Evolutionary conservation across 176 grass and related monocot species (phyloP).

Genomic region (Bolboschoenus planiculmis): DNA sequence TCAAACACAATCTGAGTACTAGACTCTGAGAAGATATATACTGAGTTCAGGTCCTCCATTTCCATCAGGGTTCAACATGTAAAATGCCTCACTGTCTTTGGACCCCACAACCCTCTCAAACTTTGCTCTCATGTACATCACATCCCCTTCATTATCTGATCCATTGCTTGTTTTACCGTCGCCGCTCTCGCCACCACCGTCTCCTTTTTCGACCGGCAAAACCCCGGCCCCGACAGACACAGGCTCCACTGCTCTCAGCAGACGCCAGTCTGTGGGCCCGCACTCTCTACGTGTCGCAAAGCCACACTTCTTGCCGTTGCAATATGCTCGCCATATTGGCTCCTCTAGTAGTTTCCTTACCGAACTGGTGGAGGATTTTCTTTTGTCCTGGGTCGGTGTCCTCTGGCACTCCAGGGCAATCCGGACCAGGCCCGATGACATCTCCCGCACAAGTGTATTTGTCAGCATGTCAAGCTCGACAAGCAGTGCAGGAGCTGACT

Average conservation of each 20-base stretch:
- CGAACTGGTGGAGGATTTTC: slow-evolving; percentile 16
- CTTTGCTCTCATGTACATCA: slow-evolving; percentile 88
- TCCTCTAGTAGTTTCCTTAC: slow-evolving; percentile 47
- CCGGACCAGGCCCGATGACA: slow-evolving; percentile 86
- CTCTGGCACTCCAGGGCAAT: slow-evolving; percentile 83
- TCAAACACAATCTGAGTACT: slow-evolving; percentile 18
- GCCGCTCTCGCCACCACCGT: not conserved
- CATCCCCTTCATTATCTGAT: slow-evolving; percentile 41
- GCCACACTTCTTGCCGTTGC: slow-evolving; percentile 88
- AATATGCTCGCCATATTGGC: slow-evolving; percentile 78
- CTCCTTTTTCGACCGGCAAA: slow-evolving; percentile 39
- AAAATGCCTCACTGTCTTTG: slow-evolving; percentile 82
- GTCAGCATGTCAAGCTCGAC: slow-evolving; percentile 74
- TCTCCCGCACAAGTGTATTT: slow-evolving; percentile 79
- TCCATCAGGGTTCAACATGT: slow-evolving; percentile 90
- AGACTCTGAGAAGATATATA: slow-evolving; percentile 85
- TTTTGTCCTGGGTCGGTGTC: slow-evolving; percentile 29
- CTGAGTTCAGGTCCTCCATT: slow-evolving; percentile 68
- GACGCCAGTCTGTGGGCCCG: slow-evolving; percentile 60
- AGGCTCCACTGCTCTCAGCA: slow-evolving; percentile 58
- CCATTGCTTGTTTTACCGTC: not conserved
- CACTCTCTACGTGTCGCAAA: slow-evolving; percentile 64
- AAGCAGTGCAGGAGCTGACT: slow-evolving; percentile 58
- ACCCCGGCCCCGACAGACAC: slow-evolving; percentile 79
- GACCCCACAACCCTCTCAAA: slow-evolving; percentile 85